Conservation (phyloP, 345 rosid species). For the Hypericum perforatum region DNA sequence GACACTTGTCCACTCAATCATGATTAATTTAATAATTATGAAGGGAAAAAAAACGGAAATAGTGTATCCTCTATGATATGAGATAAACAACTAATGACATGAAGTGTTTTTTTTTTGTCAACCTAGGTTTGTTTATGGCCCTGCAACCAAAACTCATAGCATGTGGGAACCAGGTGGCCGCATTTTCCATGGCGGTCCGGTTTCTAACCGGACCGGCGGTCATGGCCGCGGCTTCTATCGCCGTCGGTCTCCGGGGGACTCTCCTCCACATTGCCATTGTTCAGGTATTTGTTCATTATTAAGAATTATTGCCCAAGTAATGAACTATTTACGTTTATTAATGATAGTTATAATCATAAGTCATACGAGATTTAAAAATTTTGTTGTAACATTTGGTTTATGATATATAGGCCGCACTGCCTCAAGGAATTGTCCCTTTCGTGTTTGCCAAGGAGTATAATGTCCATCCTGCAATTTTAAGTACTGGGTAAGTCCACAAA, state of each 20-base stretch:
- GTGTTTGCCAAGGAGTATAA: constrained; percentile 3
- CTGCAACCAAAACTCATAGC: constrained; percentile 25
- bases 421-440: constrained; percentile 1
- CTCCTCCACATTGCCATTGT: constrained; percentile 15
- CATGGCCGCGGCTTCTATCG: constrained; percentile 19
- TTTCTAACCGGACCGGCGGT: constrained; percentile 21
- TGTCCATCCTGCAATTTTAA: constrained; percentile 1
- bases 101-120: background rate
- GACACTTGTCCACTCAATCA: no score
- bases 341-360: no score
- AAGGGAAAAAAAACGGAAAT: background rate
- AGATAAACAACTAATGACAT: background rate
- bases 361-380: no score
- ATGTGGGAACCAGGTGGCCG: constrained; percentile 17
- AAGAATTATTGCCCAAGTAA: no score
- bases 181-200: constrained; percentile 13
- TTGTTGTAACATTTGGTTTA: no score
- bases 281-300: constrained; percentile 6
- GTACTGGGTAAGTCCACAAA: background rate
- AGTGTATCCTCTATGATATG: background rate
- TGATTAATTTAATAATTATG: no score
- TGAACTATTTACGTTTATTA: no score
- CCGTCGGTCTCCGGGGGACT: constrained; percentile 20
- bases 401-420: background rate
- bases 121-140: constrained; percentile 22